Base-by-base conservation (phyloP, 1,284 basidiomycete genomes). In the Dichomitus squalens region DNA sequence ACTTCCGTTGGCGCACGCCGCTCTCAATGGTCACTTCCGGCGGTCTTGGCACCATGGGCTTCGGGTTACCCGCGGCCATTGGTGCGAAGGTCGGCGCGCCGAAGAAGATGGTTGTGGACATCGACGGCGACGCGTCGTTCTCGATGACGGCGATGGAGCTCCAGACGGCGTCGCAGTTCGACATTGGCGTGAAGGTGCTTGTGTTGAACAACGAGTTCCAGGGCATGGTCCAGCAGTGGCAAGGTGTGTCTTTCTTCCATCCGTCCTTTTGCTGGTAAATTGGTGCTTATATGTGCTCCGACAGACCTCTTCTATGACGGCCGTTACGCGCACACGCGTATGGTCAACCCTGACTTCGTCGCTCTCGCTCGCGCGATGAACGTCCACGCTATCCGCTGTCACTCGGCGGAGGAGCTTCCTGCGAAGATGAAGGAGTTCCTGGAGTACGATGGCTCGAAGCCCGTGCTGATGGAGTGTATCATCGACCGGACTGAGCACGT, bases 141-240 rank as follows among this genome's bases (percentile, higher is more conserved):
- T 96, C 92, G 69, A 99, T 99, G 97, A 98, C 96, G 3, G 96
- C 95, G 0, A 99, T 98, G 97, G 97, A 99, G 77, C 87, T 98
- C 52, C 89, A 90, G 21, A 99, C 96, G 0, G 96, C 96, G 4
- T 83, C 90, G 25, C 92, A 96, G 73, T 96, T 86, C 78, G 77
- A 84, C 72, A 96, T 99, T 60, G 96, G 97, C 59, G 93, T 98
- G 69, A 99, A 99, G 77, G 91, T 92, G 36, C 78, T 96, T 64
- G 76, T 96, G 21, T 74, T 96, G 68, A 95, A 96, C 80, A 96
- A 96, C 76, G 92, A 95, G 73, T 96, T 95, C 84, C 93, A 96
- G 75, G 96, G 96, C 55, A 98, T 99, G 96, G 96, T 98, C 18
- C 79, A 95, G 51, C 96, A 99, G 79, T 98, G 96, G 96, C 96